phyloP scores from a whole-genome alignment of 202 grass and related monocot genomes.

The Miscanthus sacchariflorus region DNA sequence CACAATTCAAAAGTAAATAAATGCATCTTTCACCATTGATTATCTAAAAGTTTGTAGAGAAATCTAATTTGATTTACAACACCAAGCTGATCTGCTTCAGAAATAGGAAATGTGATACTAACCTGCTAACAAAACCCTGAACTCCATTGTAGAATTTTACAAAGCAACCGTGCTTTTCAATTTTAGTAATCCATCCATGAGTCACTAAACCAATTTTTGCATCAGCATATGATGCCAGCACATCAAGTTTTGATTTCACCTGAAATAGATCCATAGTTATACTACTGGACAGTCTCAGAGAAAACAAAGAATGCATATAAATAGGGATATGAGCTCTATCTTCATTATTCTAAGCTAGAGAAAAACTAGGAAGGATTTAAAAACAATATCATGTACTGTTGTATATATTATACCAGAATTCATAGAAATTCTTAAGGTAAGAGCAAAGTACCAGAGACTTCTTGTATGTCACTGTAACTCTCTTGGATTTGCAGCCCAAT shows the following conservation, averaged over 20 bases:
- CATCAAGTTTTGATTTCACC: conserved; percentile 96
- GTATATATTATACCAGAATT: conserved; percentile 13
- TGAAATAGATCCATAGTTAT: conserved; percentile 48
- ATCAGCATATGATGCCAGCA: conserved; percentile 87
- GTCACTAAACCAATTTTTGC: conserved; percentile 82
- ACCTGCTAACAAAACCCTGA: conserved; percentile 93
- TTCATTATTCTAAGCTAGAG: conserved; percentile 11
- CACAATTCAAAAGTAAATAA: conserved; percentile 4
- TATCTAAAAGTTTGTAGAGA: conserved; percentile 4
- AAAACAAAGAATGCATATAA: conserved; percentile 34
- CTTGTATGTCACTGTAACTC: conserved; percentile 96
- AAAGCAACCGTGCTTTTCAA: conserved; percentile 95
- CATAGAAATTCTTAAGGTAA: conserved; percentile 12
- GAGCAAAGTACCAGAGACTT: conserved; percentile 79
- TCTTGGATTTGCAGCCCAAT: conserved; percentile 96
- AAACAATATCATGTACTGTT: conserved; percentile 1
- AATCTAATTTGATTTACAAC: neutral
- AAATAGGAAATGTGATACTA: conserved; percentile 41
- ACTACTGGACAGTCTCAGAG: neutral
- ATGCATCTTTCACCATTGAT: conserved; percentile 3
- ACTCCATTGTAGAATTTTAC: conserved; percentile 95
- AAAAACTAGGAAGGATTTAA: conserved; percentile 15
- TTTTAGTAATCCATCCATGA: conserved; percentile 98
- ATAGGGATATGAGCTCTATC: conserved; percentile 23
- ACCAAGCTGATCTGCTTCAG: conserved; percentile 7